Base-by-base conservation (phyloP, 192 early-diverging fungal genomes). In the Coemansia sp. region DNA sequence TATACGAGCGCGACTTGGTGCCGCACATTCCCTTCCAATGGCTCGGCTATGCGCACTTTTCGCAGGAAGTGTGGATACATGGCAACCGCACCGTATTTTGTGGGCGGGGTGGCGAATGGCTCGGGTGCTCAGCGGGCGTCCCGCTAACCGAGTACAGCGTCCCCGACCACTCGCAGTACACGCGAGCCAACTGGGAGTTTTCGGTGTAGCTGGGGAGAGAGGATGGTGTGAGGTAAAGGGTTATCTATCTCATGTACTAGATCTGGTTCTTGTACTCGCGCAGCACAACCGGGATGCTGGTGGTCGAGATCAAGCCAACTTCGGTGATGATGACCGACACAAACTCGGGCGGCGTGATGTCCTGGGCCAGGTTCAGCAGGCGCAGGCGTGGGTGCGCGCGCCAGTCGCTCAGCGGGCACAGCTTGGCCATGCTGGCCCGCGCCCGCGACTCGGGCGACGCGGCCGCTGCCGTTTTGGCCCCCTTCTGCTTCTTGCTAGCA, bases 261-360 rank as follows among this genome's bases (percentile, higher is more conserved):
- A 43, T 43, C 51, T 54, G 43, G 21, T 65, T 67, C 47, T 61
- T 65, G 56, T 78, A 78, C 56, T 78, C 76, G 59, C 74, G 77
- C 35, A 80, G 41, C 17, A 86, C 81, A 18, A 87, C 86, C 5
- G 86, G 87, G 21, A 88, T 87, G 44, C 86, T 89, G 17, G 91
- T 93, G 51, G 84, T 89, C 7, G 91, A 90, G 44, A 94, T 89
- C 55, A 91, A 58, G 19, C 96, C 96, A 9, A 91, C 81, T 62
- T 99, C 96, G 13, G 90, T 93, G 14, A 94, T 80, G 30, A 96
- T 85, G 26, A 89, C 78, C 22, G 88, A 89, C 38, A 99, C 83
- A 64, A 87, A 93, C 55, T 92, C 81, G 30, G 93, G 83, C 25
- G 96, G 95, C 2, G 95, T 99, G 31, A 98, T 77, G 64, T 99